A percentile compares a stretch with the other conserved stretches of the same genome.
Evolutionary conservation across 1,284 basidiomycete genomes (phyloP).

Genomic region (Tilletiopsis washingtonensis): DNA sequence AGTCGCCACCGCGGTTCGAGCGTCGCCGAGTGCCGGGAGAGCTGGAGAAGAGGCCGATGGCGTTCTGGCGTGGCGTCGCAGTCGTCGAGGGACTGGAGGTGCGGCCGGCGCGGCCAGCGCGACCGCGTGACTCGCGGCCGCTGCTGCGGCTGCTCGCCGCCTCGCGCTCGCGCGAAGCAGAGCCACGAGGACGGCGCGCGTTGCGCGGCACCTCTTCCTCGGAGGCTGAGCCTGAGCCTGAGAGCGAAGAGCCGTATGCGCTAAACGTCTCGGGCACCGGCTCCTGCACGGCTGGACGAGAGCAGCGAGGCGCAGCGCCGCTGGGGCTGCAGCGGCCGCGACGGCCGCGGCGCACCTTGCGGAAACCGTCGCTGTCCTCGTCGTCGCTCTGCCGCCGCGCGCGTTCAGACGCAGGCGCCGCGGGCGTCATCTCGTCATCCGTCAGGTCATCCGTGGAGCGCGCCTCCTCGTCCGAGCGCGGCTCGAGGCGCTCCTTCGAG

Average conservation of each 20-base stretch:
- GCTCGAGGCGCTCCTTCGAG: too few relatives aligned
- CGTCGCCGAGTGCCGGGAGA: neutral
- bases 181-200: too few relatives aligned
- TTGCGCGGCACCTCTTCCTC: too few relatives aligned
- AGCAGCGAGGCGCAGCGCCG: conserved; percentile 6
- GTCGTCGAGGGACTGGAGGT: conserved; percentile 4
- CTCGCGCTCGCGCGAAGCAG: neutral
- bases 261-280: conserved; percentile 24
- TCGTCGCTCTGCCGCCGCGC: too few relatives aligned
- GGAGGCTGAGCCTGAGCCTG: conserved; percentile 1
- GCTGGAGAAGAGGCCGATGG: conserved; percentile 26
- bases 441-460: too few relatives aligned
- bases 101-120: neutral
- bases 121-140: neutral
- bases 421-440: too few relatives aligned
- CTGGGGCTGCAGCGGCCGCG: neutral
- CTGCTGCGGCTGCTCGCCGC: neutral
- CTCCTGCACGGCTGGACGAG: conserved; percentile 31
- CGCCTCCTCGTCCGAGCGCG: too few relatives aligned
- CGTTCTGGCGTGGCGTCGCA: conserved; percentile 23
- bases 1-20: neutral
- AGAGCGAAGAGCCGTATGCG: conserved; percentile 11
- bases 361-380: neutral
- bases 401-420: too few relatives aligned
- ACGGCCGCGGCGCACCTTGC: neutral